phyloP scores from a whole-genome alignment of 345 rosid species.

The Rubroshorea leprosula region DNA sequence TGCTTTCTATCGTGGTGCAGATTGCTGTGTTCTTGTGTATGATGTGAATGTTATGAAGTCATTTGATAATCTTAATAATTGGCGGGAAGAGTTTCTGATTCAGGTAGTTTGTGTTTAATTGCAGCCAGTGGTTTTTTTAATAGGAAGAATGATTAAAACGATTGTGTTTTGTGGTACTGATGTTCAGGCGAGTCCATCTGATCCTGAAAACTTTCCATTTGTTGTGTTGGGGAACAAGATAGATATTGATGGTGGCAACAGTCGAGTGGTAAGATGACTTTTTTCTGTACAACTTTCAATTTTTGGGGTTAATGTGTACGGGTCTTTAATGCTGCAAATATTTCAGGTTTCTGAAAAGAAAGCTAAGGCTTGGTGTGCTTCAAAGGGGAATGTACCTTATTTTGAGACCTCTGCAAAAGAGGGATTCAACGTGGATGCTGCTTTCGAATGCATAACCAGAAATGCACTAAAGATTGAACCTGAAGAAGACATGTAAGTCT shows the following conservation, averaged over 20 bases:
- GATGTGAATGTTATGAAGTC: conserved; percentile 85
- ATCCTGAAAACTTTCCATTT: conserved; percentile 88
- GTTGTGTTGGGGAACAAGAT: conserved; percentile 84
- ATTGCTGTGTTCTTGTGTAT: conserved; percentile 87
- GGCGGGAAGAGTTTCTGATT: conserved; percentile 88
- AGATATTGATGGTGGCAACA: conserved; percentile 83
- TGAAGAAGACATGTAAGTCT: conserved; percentile 83
- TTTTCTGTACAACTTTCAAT: not conserved
- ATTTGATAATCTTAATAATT: conserved; percentile 82
- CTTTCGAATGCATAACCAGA: conserved; percentile 80
- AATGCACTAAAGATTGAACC: conserved; percentile 84
- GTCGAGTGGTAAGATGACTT: conserved; percentile 64
- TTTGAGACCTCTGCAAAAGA: conserved; percentile 94
- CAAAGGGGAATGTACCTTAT: conserved; percentile 87
- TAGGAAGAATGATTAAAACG: conserved; percentile 2
- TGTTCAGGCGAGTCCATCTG: conserved; percentile 77
- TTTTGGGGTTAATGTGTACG: not conserved
- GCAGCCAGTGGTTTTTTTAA: not conserved
- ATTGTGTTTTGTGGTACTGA: not conserved
- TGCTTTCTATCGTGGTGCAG: conserved; percentile 91
- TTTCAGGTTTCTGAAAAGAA: conserved; percentile 83
- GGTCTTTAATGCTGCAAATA: not conserved
- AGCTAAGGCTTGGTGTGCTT: conserved; percentile 89
- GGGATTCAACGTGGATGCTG: conserved; percentile 89
- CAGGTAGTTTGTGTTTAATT: conserved; percentile 38